Evolutionary conservation across 306 rosid genomes (phyloP).

Genomic region (Casuarina glauca): DNA sequence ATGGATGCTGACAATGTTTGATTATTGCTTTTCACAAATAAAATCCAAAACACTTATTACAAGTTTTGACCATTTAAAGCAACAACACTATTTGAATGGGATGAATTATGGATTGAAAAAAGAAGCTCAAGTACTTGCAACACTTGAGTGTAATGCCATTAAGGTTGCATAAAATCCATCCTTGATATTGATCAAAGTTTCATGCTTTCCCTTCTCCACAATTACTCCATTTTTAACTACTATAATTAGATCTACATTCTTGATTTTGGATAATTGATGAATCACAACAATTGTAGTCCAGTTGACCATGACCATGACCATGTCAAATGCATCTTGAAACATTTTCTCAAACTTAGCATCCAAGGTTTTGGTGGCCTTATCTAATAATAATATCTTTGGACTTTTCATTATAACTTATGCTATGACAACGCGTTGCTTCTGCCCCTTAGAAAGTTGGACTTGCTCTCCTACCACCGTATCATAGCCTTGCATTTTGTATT

Average conservation of each 20-base stretch:
- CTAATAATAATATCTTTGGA: slow-evolving; percentile 61
- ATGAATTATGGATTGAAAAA: background rate
- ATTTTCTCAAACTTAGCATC: slow-evolving; percentile 76
- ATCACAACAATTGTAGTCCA: slow-evolving; percentile 70
- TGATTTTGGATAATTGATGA: slow-evolving; percentile 63
- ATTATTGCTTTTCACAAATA: too few species aligned
- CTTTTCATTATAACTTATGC: slow-evolving; percentile 61
- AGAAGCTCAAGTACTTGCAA: slow-evolving; percentile 3
- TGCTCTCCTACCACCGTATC: slow-evolving; percentile 55
- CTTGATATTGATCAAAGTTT: slow-evolving; percentile 30
- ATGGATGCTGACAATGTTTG: background rate
- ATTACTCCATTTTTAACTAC: slow-evolving; percentile 63
- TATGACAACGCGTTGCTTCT: slow-evolving; percentile 67
- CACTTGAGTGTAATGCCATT: slow-evolving; percentile 38
- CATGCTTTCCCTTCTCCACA: slow-evolving; percentile 54
- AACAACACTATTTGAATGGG: background rate
- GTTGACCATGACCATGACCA: slow-evolving; percentile 39
- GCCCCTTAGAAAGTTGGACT: slow-evolving; percentile 65
- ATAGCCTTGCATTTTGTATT: slow-evolving; percentile 49
- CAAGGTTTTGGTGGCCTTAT: slow-evolving; percentile 76
- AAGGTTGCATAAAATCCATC: slow-evolving; percentile 51
- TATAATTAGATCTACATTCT: slow-evolving; percentile 57
- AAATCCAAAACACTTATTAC: too few species aligned
- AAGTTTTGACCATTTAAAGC: too few species aligned
- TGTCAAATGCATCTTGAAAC: slow-evolving; percentile 70